phyloP scores from a whole-genome alignment of 148 eudicot species.

The Simmondsia chinensis region DNA sequence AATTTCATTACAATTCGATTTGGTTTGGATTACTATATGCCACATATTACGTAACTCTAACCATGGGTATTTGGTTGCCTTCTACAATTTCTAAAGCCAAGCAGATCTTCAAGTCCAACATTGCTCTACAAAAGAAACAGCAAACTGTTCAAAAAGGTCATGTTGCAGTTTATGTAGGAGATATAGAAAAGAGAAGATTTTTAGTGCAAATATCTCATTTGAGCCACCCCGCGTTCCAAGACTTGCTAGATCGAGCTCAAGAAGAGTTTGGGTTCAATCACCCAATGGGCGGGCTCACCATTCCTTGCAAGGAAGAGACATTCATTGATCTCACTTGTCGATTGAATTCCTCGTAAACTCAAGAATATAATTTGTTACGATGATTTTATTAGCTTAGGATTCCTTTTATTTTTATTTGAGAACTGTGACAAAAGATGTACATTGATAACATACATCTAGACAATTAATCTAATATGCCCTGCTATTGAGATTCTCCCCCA shows the following conservation, averaged over 20 bases:
- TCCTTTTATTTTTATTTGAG: no score
- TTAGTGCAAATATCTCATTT: not conserved
- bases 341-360: no score
- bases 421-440: no score
- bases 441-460: no score
- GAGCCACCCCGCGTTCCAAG: not conserved
- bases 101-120: not conserved
- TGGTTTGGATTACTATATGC: no score
- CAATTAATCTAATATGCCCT: no score
- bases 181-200: not conserved
- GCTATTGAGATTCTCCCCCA: no score
- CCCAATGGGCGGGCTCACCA: not conserved
- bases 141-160: not conserved
- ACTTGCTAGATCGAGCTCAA: not conserved
- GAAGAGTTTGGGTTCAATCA: not conserved
- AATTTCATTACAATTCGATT: no score
- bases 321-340: no score
- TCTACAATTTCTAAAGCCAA: not conserved
- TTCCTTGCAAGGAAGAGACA: not conserved
- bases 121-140: not conserved
- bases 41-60: no score
- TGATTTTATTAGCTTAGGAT: no score
- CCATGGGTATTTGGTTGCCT: not conserved
- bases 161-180: not conserved
- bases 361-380: no score